Conservation (phyloP, 495 filamentous ascomycete genomes). For the Daldinia loculata region DNA sequence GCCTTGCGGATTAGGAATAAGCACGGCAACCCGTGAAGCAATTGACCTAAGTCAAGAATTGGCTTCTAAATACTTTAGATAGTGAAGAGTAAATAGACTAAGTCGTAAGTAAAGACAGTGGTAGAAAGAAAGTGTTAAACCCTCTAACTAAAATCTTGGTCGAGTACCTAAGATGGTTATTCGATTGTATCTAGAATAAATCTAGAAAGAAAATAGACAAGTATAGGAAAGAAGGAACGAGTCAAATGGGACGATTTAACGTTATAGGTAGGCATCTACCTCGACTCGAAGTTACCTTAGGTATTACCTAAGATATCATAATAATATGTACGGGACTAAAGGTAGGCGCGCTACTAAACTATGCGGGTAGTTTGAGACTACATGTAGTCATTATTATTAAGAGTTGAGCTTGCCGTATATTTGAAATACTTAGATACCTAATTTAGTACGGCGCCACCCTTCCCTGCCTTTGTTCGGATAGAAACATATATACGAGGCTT, state of each 20-base stretch:
- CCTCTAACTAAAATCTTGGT: background rate
- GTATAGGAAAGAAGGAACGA: background rate
- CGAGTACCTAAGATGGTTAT: no score
- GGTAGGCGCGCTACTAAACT: constrained; percentile 11
- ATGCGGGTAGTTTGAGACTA: background rate
- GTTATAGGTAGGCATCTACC: background rate
- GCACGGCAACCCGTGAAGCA: background rate
- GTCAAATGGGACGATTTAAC: background rate
- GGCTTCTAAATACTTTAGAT: background rate
- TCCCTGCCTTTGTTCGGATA: no score
- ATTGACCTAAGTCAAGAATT: background rate
- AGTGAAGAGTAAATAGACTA: background rate
- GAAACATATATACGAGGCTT: no score
- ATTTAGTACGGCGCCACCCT: no score
- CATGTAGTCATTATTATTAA: background rate
- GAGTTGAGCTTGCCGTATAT: constrained; percentile 4
- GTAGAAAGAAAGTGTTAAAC: background rate
- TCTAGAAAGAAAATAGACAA: background rate
- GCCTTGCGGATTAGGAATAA: background rate
- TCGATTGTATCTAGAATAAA: background rate
- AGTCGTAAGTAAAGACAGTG: background rate
- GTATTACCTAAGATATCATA: constrained; percentile 6
- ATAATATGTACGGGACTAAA: constrained; percentile 6
- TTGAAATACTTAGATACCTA: no score
- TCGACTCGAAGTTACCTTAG: constrained; percentile 11